Percentiles rank a stretch among this genome's conserved stretches.
Conservation (phyloP, 768 basidiomycete species). For the Tricholoma furcatifolium region DNA sequence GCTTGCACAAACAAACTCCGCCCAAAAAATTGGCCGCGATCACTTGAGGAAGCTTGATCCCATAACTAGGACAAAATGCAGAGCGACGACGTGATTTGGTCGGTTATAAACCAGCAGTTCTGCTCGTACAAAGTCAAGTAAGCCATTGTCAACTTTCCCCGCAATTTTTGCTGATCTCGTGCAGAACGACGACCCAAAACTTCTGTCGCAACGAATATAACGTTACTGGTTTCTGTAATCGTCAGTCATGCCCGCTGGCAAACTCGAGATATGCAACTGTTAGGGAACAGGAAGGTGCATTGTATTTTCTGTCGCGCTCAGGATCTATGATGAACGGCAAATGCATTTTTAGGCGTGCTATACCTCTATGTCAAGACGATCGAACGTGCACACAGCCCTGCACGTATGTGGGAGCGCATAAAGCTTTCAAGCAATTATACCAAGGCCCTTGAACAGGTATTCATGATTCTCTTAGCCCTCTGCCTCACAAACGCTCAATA, state of each 20-base stretch:
- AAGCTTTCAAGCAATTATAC: slow-evolving; percentile 92
- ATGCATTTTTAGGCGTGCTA: slow-evolving; percentile 54
- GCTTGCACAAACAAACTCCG: slow-evolving; percentile 12
- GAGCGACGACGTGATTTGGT: slow-evolving; percentile 99
- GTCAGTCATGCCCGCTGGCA: slow-evolving; percentile 96
- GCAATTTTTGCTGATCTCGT: slow-evolving; percentile 8
- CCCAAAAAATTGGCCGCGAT: slow-evolving; percentile 12
- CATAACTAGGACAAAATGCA: slow-evolving; percentile 50
- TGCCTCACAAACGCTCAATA: neutral
- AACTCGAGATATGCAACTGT: slow-evolving; percentile 99
- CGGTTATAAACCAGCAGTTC: slow-evolving; percentile 89
- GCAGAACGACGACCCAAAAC: slow-evolving; percentile 90
- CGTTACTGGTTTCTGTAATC: slow-evolving; percentile 91
- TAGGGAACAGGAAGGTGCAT: slow-evolving; percentile 85
- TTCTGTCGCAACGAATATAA: slow-evolving; percentile 99
- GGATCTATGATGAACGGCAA: neutral
- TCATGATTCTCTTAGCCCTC: neutral
- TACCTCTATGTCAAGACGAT: slow-evolving; percentile 98
- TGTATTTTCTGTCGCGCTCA: neutral
- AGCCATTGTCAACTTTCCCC: slow-evolving; percentile 27
- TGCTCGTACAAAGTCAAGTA: slow-evolving; percentile 99
- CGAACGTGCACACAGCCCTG: slow-evolving; percentile 94
- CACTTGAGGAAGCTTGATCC: neutral
- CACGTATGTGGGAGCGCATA: slow-evolving; percentile 97
- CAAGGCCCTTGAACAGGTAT: slow-evolving; percentile 91